These are phyloP conservation scores for Talaromyces borbonicus DNA, from an alignment of 495 filamentous ascomycete species.

Conservation along the genomic window DNA sequence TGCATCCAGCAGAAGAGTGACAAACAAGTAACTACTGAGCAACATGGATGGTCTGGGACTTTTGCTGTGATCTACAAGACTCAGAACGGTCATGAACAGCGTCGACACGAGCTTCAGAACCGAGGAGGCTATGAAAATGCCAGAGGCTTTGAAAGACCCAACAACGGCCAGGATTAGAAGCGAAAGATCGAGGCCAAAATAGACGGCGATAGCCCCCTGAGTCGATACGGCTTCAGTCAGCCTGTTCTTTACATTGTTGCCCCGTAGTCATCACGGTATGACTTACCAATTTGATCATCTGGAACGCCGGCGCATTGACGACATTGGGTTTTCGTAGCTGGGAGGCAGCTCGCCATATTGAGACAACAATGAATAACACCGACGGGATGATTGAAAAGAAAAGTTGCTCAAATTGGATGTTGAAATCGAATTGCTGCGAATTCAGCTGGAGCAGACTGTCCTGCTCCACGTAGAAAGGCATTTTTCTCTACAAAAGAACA, in stretches of 20 bases:
- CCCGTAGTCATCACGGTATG: neutral
- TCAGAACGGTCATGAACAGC: constrained; percentile 21
- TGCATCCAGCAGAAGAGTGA: constrained; percentile 32
- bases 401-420: constrained; percentile 34
- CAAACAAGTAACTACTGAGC: constrained; percentile 27
- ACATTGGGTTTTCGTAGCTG: constrained; percentile 22
- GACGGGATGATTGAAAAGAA: constrained; percentile 36
- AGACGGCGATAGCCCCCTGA: constrained; percentile 15
- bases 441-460: constrained; percentile 9
- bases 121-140: constrained; percentile 18
- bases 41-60: constrained; percentile 30
- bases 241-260: neutral
- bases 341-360: constrained; percentile 22
- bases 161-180: constrained; percentile 20
- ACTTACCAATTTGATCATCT: constrained; percentile 27
- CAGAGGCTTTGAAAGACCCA: constrained; percentile 15
- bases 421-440: constrained; percentile 34
- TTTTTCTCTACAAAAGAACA: no score
- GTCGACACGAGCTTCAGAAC: constrained; percentile 21
- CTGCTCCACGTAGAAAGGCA: constrained; percentile 6
- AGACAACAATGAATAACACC: constrained; percentile 26
- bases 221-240: neutral
- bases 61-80: constrained; percentile 25
- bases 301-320: constrained; percentile 24
- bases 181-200: constrained; percentile 23